Base-by-base conservation (phyloP, 2,329 filamentous ascomycete genomes). In the Pleurostoma richardsiae region DNA sequence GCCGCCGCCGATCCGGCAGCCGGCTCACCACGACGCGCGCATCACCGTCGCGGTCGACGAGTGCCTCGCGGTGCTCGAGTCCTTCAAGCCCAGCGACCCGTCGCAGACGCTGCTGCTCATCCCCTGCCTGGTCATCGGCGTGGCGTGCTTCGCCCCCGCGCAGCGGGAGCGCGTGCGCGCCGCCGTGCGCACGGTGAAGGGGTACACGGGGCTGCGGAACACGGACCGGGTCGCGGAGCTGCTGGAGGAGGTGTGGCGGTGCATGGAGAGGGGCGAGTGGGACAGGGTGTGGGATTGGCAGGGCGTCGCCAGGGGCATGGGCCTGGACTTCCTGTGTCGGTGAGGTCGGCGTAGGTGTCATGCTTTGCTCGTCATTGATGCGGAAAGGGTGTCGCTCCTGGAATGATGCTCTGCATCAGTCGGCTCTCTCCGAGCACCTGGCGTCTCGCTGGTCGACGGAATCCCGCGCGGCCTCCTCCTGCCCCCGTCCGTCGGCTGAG, bases 221-320 rank as follows among this genome's bases (percentile, higher is more conserved):
- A 75, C 77, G 29, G 76, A 82, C 52, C 69, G 73, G 10, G 75
- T 76, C 3, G 52, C 66, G 11, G 67, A 79, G 49, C 61, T 85
- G 1, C 69, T 85, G 10, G 75, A 81, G 52, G 73, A 77, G 53
- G 67, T 84, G 3, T 85, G 81, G 81, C 62, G 67, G 27, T 67
- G 78, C 27, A 83, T 84, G 78, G 77, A 76, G 29, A 59, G 62
- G 7, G 77, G 74, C 26, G 76, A 83, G 43, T 83, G 79, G 74
- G 55, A 69, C 29, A 69, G 71, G 19, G 79, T 77, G 6, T 85
- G 82, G 82, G 82, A 85, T 59, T 85, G 80, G 80, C 80, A 83
- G 51, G 66, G 67, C 4, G 70, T 83, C 29, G 79, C 80, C 1
- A 63, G 68, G 45, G 57, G 66, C 6, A 72, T 82, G 62, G 71